These are phyloP conservation scores for Nemania sp. DNA, from an alignment of 2,329 filamentous ascomycete species.

Conservation along the genomic window DNA sequence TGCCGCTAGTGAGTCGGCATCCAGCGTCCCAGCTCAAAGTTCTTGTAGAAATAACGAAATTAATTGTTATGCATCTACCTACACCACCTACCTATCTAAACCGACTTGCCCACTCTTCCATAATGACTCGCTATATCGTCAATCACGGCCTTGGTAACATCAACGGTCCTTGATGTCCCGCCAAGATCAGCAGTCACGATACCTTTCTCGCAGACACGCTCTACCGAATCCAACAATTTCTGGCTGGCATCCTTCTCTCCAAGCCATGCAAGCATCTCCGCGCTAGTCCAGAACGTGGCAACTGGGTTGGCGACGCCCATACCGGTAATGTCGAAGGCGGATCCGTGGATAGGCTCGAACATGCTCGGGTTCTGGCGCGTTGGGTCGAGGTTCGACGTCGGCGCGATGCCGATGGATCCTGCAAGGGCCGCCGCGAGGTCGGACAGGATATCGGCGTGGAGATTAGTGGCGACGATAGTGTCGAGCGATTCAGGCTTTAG, in stretches of 20 bases:
- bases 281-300: slow-evolving; percentile 69
- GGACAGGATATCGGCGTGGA: slow-evolving; percentile 74
- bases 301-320: slow-evolving; percentile 69
- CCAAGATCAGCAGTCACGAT: slow-evolving; percentile 67
- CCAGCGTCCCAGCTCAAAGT: neutral
- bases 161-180: slow-evolving; percentile 56
- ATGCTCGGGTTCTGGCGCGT: slow-evolving; percentile 65
- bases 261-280: slow-evolving; percentile 69
- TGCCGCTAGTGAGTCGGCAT: neutral
- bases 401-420: slow-evolving; percentile 78
- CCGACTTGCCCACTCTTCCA: slow-evolving; percentile 2
- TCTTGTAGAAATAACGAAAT: neutral
- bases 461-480: slow-evolving; percentile 73
- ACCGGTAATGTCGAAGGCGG: slow-evolving; percentile 69
- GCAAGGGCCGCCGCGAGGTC: slow-evolving; percentile 77
- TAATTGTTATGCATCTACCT: too few relatives aligned
- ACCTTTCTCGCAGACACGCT: slow-evolving; percentile 64
- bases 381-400: slow-evolving; percentile 76
- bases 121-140: slow-evolving; percentile 37
- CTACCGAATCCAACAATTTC: slow-evolving; percentile 63
- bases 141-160: slow-evolving; percentile 53
- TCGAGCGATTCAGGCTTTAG: slow-evolving; percentile 69
- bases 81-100: neutral
- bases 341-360: slow-evolving; percentile 72
- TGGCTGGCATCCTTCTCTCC: slow-evolving; percentile 64